Conservation (phyloP, 805 yeast genomes). For the Suhomyces emberorum region DNA sequence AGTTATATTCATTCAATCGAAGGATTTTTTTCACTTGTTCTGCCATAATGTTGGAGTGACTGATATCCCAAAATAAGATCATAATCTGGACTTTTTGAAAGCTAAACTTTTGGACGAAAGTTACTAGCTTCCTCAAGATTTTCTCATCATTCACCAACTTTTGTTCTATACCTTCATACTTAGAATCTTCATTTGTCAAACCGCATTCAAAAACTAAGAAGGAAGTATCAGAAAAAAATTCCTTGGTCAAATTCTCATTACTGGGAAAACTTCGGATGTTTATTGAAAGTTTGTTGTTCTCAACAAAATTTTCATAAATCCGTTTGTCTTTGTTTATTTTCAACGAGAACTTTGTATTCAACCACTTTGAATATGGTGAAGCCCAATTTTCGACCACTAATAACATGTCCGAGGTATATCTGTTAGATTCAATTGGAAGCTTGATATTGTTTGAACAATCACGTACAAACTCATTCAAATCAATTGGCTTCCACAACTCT, state of each 20-base stretch:
- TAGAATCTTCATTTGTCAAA: constrained; percentile 19
- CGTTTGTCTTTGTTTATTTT: constrained; percentile 23
- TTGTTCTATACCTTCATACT: constrained; percentile 14
- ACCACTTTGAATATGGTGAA: constrained; percentile 47
- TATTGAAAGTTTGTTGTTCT: constrained; percentile 26
- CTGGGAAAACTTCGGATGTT: constrained; percentile 41
- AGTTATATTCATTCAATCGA: constrained; percentile 9
- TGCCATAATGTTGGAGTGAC: constrained; percentile 13
- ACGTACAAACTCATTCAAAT: constrained; percentile 33
- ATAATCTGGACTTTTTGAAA: constrained; percentile 38
- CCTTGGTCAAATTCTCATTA: constrained; percentile 31
- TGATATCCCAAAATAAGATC: constrained; percentile 42
- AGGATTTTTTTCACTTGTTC: constrained; percentile 17
- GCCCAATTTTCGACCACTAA: constrained; percentile 51
- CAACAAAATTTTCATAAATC: constrained; percentile 24
- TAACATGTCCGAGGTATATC: constrained; percentile 30
- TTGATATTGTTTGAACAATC: constrained; percentile 26
- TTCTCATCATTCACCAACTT: constrained; percentile 38
- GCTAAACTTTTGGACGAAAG: constrained; percentile 33
- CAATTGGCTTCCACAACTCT: constrained; percentile 48
- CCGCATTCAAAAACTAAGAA: constrained; percentile 56
- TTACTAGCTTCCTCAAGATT: constrained; percentile 32
- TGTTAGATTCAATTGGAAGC: constrained; percentile 16
- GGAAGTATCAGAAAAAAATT: constrained; percentile 37
- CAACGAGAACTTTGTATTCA: constrained; percentile 42